These are phyloP conservation scores for Henckelia pumila DNA, from an alignment of 257 asterid species.

Conservation along the genomic window DNA sequence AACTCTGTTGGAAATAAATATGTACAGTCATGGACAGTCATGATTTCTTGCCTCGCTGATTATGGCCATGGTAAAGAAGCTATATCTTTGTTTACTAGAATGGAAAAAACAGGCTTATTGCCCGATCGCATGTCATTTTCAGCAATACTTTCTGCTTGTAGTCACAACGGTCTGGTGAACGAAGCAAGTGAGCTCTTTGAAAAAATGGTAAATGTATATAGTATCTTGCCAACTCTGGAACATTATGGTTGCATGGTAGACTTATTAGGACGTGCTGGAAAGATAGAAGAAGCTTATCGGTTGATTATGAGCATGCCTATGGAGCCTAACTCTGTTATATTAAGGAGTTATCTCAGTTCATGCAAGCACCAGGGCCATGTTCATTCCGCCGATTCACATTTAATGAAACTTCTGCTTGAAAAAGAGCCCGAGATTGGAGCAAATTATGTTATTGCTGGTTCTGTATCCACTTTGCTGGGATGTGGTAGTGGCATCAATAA, in stretches of 20 bases:
- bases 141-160: constrained; percentile 63
- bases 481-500: constrained; percentile 27
- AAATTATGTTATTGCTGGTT: constrained; percentile 63
- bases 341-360: constrained; percentile 68
- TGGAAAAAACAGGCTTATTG: constrained; percentile 54
- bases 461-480: constrained; percentile 31
- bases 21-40: constrained; percentile 65
- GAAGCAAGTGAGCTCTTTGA: constrained; percentile 48
- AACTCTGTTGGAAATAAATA: constrained; percentile 37
- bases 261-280: constrained; percentile 65
- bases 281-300: constrained; percentile 62
- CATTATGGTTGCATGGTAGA: constrained; percentile 83
- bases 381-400: constrained; percentile 33
- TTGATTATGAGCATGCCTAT: constrained; percentile 52
- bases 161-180: constrained; percentile 59
- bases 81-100: constrained; percentile 45
- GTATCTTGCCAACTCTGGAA: constrained; percentile 64
- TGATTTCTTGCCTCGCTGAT: constrained; percentile 67
- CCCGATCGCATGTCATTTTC: constrained; percentile 62
- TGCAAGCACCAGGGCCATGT: constrained; percentile 48
- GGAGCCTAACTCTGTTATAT: constrained; percentile 56
- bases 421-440: constrained; percentile 64
- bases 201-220: constrained; percentile 47
- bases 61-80: constrained; percentile 59
- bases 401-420: constrained; percentile 42